phyloP scores from a whole-genome alignment of 805 yeast species.

The Candida vartiovaarae region DNA sequence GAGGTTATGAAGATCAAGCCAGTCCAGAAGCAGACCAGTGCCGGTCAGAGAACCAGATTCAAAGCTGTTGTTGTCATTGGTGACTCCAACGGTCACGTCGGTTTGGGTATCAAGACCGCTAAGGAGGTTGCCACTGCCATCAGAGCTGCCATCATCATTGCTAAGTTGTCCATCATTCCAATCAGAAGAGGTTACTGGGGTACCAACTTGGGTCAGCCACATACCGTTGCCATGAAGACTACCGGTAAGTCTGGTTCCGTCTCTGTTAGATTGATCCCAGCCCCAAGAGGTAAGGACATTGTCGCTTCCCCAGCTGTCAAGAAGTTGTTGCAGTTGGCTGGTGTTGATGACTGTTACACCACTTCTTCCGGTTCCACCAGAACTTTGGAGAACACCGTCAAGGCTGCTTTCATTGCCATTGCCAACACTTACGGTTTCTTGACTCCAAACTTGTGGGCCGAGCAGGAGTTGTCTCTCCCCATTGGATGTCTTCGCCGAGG shows the following conservation, averaged over 20 bases:
- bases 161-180: conserved; percentile 97
- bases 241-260: conserved; percentile 99
- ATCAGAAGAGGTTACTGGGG: conserved; percentile 99
- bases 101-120: conserved; percentile 99
- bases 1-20: conserved; percentile 99
- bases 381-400: conserved; percentile 99
- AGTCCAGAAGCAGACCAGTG: conserved; percentile 99
- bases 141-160: conserved; percentile 99
- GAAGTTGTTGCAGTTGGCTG: conserved; percentile 98
- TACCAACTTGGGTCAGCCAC: conserved; percentile 98
- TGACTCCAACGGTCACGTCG: conserved; percentile 99
- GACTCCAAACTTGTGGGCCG: conserved; percentile 98
- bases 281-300: conserved; percentile 99
- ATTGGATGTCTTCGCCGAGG: conserved; percentile 89
- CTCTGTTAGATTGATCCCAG: conserved; percentile 96
- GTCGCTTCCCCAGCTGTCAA: conserved; percentile 99
- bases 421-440: conserved; percentile 99
- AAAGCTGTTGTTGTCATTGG: conserved; percentile 99
- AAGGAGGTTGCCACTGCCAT: conserved; percentile 99
- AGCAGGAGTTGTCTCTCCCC: conserved; percentile 83
- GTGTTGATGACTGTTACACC: conserved; percentile 99
- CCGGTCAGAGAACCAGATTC: conserved; percentile 99
- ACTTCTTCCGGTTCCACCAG: conserved; percentile 98
- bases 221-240: conserved; percentile 95
- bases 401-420: conserved; percentile 98